Base-by-base conservation (phyloP, 257 asterid species). In the Solanum tacnaense region DNA sequence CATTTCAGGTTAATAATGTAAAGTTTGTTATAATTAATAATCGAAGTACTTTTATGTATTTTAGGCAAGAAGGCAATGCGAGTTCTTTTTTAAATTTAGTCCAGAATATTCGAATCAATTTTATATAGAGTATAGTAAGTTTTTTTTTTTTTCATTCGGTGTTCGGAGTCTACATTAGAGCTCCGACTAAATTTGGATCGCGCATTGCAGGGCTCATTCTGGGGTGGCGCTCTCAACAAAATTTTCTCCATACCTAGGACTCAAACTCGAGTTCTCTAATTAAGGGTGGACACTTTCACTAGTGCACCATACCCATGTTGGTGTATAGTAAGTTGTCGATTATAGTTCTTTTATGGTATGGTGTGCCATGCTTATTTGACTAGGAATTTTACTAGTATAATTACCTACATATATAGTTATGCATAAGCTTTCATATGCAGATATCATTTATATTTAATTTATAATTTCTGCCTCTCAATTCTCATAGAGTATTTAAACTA, bases 181-280 rank as follows among this genome's bases (percentile, higher is more conserved):
- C 0, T 52, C 0, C 1, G 4, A 18, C 4, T 52, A 52, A 52
- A 52, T 52, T 52, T 0, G 10, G 0, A 16, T 52, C 0, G 1
- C 3, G 3, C 56, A 46, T 13, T 46, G 56, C 56, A 13, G 20
- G 56, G 7, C 20, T 13, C 56, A 46, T 46, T 46, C 2, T 44
- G 7, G 2, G 18, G 0, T 46, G 56, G 1, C 3, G 9, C 9
- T 16, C 9, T 1, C 9, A 18, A 16, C 1, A 52, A 0, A 6
- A 52, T 6, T 16, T 52, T 16, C 3, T 52, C 1, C n/a, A 52
- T 18, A 52, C 1, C 0, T 3, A 52, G 1, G 1, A 52, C 3
- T 52, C 9, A 52, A 52, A 52, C 0, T 3, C 4, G 4, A 18
- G 8, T 6, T 0, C 62, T 52, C 56, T 52, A 0, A 52, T 6